A percentile compares a stretch with the other conserved stretches of the same genome.
Conservation (phyloP, 495 filamentous ascomycete species). For the Beverwykella pulmonaria region DNA sequence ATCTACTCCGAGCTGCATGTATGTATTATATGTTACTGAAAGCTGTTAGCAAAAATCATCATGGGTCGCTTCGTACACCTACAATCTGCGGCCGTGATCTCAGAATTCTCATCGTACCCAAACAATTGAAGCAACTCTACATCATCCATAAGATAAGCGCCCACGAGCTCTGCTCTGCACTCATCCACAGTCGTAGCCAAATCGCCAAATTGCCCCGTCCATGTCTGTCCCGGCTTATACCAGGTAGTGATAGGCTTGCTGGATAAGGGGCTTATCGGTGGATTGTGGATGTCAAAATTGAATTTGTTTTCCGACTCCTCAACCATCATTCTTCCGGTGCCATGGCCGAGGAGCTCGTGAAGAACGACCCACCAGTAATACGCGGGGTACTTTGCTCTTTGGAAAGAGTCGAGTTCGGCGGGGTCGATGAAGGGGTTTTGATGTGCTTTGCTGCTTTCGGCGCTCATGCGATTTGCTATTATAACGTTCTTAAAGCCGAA, state of each 20-base stretch:
- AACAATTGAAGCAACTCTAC: constrained; percentile 48
- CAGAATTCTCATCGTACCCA: constrained; percentile 44
- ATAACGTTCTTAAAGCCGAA: constrained; percentile 56
- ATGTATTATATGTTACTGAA: constrained; percentile 52
- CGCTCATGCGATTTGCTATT: constrained; percentile 51
- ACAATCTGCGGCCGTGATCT: constrained; percentile 43
- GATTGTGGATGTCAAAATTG: constrained; percentile 52
- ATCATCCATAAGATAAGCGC: constrained; percentile 51
- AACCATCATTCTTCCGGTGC: constrained; percentile 45
- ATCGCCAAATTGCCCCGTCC: constrained; percentile 53
- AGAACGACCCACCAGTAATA: constrained; percentile 51
- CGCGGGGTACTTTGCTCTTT: constrained; percentile 46
- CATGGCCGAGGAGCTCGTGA: constrained; percentile 55
- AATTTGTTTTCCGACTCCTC: constrained; percentile 43
- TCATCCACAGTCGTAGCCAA: constrained; percentile 53
- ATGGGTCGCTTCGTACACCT: constrained; percentile 26
- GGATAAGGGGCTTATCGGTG: constrained; percentile 52
- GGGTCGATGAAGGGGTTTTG: constrained; percentile 46
- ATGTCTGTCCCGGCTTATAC: constrained; percentile 55
- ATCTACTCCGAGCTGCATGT: constrained; percentile 51
- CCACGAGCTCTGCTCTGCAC: constrained; percentile 53
- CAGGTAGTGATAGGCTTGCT: constrained; percentile 49
- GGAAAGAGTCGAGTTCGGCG: constrained; percentile 46
- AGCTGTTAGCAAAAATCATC: not conserved
- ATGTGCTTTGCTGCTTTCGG: constrained; percentile 44